Base-by-base conservation (phyloP, 2,329 filamentous ascomycete genomes). In the Leptographium flavum region DNA sequence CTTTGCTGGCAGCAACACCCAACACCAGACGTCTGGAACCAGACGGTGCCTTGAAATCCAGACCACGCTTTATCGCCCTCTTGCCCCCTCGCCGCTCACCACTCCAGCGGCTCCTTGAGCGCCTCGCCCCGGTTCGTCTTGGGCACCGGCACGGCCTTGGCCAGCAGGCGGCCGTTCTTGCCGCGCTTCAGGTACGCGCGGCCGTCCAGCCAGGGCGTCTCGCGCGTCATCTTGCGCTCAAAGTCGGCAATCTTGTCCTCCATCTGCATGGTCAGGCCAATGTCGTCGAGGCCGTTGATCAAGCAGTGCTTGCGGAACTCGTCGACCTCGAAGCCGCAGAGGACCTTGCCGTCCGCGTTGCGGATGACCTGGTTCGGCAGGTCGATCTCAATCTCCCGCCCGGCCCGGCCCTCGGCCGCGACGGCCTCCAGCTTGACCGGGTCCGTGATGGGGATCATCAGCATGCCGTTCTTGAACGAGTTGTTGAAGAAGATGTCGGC, bases 391-490 rank as follows among this genome's bases (percentile, higher is more conserved):
- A 96, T 69, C 62, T 95, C 88, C 47, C 74, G 74, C 47, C 87
- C 87, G 4, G 84, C 83, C 32, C 72, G 72, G 30, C 88, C 88
- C 63, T 93, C 85, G 23, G 70, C 76, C 32, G 83, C 80, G 52
- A 96, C 79, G 50, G 71, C 71, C 37, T 83, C 71, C 4, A 95
- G 68, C 28, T 75, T 71, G 1, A 65, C 69, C 52, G 77, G 65
- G 61, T 90, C 78, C 28, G 73, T 67, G 58, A 96, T 83, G 48
- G 73, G 66, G 49, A 96, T 78, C 40, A 90, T 88, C 51, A 96
- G 71, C 92, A 96, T 96, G 68, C 90, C 90, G 69, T 98, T 98
- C 75, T 98, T 96, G 76, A 95, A 96, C n/a, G 84, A 92, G 72
- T 98, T 98, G 77, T 94, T 95, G 77, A 90, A 93, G 78, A 95